Percentiles rank a stretch among this genome's conserved stretches.
Evolutionary conservation across 164 flowering plant species (phyloP).

Genomic region (Chimonanthus praecox): DNA sequence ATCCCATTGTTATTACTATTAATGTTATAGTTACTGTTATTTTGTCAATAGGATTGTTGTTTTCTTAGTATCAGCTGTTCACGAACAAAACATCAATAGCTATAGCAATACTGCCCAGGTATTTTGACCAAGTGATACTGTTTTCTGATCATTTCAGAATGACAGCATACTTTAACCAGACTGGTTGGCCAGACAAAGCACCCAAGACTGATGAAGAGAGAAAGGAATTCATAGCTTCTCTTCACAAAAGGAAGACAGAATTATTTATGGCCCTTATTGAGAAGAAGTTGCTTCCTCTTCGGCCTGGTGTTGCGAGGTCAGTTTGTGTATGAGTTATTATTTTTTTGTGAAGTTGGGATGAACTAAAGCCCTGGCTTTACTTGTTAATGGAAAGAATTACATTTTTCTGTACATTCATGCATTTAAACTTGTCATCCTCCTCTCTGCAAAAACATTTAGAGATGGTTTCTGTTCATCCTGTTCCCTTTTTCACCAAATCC

Average conservation of each 20-base stretch:
- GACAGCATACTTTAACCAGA: conserved; percentile 94
- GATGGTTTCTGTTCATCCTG: no score
- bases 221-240: conserved; percentile 74
- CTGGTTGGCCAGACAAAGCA: conserved; percentile 90
- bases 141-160: conserved; percentile 39
- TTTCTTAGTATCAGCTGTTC: neutral
- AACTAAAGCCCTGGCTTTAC: neutral
- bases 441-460: no score
- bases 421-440: no score
- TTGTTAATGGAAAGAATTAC: neutral
- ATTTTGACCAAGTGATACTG: neutral
- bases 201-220: conserved; percentile 78
- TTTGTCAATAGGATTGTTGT: neutral
- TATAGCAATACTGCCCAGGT: neutral
- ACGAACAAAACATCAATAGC: neutral
- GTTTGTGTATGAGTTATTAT: conserved; percentile 14
- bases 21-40: no score
- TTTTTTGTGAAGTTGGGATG: neutral
- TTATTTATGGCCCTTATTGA: conserved; percentile 93
- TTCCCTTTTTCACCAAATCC: no score
- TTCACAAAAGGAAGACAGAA: conserved; percentile 89
- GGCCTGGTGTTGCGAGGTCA: conserved; percentile 97
- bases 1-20: no score
- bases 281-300: conserved; percentile 87
- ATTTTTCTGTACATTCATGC: no score